A percentile compares a stretch with the other conserved stretches of the same genome.
Evolutionary conservation across 805 yeast species (phyloP).

Genomic region (Ogataea paradorogensis): DNA sequence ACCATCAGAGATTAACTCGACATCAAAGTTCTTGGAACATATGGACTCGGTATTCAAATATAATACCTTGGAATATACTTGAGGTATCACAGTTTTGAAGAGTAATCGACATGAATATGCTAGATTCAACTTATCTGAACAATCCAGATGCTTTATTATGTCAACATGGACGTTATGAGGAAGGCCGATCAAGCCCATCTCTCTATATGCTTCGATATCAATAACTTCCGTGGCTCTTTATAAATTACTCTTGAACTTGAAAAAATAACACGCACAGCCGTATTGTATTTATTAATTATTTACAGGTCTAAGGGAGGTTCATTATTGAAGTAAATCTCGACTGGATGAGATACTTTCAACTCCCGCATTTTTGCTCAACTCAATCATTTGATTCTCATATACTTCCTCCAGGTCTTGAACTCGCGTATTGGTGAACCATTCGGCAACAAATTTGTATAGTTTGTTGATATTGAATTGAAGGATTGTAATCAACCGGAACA

Average conservation of each 20-base stretch:
- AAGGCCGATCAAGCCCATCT: constrained; percentile 21
- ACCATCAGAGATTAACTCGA: constrained; percentile 19
- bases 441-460: constrained; percentile 7
- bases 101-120: constrained; percentile 21
- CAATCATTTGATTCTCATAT: constrained; percentile 42
- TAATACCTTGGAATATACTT: constrained; percentile 21
- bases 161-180: constrained; percentile 27
- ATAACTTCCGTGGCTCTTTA: constrained; percentile 3
- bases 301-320: constrained; percentile 5
- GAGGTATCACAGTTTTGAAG: constrained; percentile 23
- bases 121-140: constrained; percentile 18
- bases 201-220: neutral
- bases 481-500: constrained; percentile 27
- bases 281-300: constrained; percentile 7
- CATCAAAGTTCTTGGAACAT: constrained; percentile 15
- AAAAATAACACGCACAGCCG: constrained; percentile 4
- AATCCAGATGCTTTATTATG: constrained; percentile 16
- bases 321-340: constrained; percentile 20
- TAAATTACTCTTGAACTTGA: neutral
- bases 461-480: constrained; percentile 23
- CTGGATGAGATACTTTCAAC: constrained; percentile 35
- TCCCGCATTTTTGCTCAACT: constrained; percentile 43
- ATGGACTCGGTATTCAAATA: constrained; percentile 7
- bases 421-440: constrained; percentile 21
- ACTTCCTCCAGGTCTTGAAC: constrained; percentile 43